phyloP scores from a whole-genome alignment of 306 rosid species.

The Vigna radiata region DNA sequence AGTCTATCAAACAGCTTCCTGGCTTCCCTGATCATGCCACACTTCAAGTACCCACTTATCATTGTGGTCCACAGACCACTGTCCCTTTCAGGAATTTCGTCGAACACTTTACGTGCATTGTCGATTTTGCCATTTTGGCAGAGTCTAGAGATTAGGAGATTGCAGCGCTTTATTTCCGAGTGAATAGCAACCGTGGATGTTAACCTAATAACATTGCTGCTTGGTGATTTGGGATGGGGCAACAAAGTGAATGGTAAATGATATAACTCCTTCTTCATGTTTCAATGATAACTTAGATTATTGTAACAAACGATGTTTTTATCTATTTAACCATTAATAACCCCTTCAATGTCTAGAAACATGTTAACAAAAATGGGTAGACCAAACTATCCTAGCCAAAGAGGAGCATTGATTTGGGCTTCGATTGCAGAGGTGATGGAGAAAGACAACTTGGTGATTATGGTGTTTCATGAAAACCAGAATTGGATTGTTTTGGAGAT shows the following conservation, averaged over 20 bases:
- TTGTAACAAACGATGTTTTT: no score
- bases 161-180: conserved; percentile 44
- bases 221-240: conserved; percentile 14
- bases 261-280: conserved; percentile 34
- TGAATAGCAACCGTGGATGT: not conserved
- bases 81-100: conserved; percentile 50
- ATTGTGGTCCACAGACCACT: conserved; percentile 55
- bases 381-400: no score
- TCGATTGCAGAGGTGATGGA: no score
- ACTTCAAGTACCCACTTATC: conserved; percentile 52
- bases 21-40: conserved; percentile 58
- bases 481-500: no score
- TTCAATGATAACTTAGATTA: not conserved
- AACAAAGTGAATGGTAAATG: conserved; percentile 28
- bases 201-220: conserved; percentile 11
- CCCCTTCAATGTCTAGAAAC: no score
- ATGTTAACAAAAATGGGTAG: no score
- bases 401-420: no score
- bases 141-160: conserved; percentile 34
- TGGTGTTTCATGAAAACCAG: no score
- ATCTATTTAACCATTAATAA: not conserved
- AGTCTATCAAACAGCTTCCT: conserved; percentile 55
- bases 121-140: conserved; percentile 45
- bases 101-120: conserved; percentile 54
- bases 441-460: no score